phyloP scores from a whole-genome alignment of 208 protist species.

The Leishmania aethiopica region DNA sequence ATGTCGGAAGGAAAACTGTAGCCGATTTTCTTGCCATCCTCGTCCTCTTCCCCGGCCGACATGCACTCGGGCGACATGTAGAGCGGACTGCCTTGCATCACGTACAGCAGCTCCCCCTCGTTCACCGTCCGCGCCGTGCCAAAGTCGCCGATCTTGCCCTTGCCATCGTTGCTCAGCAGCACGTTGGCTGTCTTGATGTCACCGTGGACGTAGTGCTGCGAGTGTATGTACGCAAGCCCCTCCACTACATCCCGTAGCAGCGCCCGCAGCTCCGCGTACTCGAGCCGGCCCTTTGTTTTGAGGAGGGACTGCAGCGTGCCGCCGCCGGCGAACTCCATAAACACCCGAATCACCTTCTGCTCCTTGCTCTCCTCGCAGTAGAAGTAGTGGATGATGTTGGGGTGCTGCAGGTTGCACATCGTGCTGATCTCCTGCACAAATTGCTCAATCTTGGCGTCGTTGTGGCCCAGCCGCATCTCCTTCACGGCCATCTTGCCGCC shows the following conservation, averaged over 20 bases:
- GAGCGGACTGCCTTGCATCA: constrained; percentile 87
- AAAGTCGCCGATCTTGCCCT: constrained; percentile 93
- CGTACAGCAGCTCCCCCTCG: constrained; percentile 68
- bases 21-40: constrained; percentile 68
- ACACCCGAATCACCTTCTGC: constrained; percentile 75
- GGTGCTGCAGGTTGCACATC: constrained; percentile 93
- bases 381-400: constrained; percentile 95
- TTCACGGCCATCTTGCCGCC: constrained; percentile 92
- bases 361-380: constrained; percentile 85
- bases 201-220: constrained; percentile 88
- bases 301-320: constrained; percentile 78
- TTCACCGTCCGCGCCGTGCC: constrained; percentile 78
- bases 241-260: constrained; percentile 76
- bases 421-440: constrained; percentile 85
- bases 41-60: constrained; percentile 73
- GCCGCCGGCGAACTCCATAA: constrained; percentile 92
- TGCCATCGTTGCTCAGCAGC: constrained; percentile 76
- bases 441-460: constrained; percentile 74
- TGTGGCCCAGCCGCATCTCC: constrained; percentile 67
- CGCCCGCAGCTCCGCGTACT: constrained; percentile 66
- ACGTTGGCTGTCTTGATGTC: constrained; percentile 95
- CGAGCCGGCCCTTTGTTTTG: constrained; percentile 56
- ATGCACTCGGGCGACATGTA: constrained; percentile 93
- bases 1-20: constrained; percentile 88
- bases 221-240: constrained; percentile 93